phyloP scores from a whole-genome alignment of 345 rosid species.

The Moricandia moricandioides region DNA sequence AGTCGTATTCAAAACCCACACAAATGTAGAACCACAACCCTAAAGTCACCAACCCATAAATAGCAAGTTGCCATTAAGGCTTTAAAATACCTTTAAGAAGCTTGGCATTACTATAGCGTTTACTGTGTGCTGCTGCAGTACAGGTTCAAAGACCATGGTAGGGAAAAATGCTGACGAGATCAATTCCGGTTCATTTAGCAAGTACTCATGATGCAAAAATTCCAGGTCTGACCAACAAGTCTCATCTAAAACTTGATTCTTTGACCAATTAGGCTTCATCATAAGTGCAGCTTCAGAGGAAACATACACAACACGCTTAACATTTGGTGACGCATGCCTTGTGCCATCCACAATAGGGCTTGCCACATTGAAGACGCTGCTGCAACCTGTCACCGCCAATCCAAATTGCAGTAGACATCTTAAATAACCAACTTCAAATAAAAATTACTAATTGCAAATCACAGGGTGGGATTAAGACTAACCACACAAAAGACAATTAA shows the following conservation, averaged over 20 bases:
- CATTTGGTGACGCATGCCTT: conserved; percentile 49
- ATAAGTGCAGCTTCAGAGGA: conserved; percentile 52
- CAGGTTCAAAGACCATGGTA: conserved; percentile 50
- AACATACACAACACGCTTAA: conserved; percentile 56
- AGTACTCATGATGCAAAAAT: conserved; percentile 30
- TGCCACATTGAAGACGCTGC: no score
- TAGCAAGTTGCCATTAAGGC: no score
- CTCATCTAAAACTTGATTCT: conserved; percentile 49
- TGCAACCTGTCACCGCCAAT: conserved; percentile 14
- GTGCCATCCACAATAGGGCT: conserved; percentile 50
- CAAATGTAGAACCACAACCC: no score
- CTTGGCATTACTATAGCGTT: conserved; percentile 38
- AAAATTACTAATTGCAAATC: not conserved
- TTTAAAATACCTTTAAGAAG: no score
- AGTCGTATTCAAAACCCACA: no score
- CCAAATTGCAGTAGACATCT: not conserved
- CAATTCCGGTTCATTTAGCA: conserved; percentile 51
- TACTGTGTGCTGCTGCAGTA: conserved; percentile 53
- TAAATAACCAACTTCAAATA: not conserved
- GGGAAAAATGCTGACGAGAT: conserved; percentile 63
- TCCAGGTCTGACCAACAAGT: conserved; percentile 64
- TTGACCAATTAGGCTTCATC: conserved; percentile 60
- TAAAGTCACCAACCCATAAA: no score
- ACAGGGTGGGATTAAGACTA: not conserved
- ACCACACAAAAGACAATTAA: not conserved